phyloP scores from a whole-genome alignment of 257 asterid genomes.

The Verbascum thapsus region DNA sequence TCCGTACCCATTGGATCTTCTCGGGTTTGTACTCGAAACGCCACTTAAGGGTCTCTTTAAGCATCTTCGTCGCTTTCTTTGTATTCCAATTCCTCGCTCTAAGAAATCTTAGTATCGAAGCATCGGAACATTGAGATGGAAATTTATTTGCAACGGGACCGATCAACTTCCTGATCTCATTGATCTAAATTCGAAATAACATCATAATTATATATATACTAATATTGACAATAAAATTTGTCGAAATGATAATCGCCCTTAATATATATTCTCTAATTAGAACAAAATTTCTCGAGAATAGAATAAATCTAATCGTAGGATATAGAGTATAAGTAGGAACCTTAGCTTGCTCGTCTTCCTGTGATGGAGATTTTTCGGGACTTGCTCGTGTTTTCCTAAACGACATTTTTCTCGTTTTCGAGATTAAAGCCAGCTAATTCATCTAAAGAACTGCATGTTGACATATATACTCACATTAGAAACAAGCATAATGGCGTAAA shows the following conservation, averaged over 20 bases:
- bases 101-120: slow-evolving; percentile 53
- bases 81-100: slow-evolving; percentile 64
- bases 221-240: neutral
- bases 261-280: neutral
- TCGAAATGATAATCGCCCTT: neutral
- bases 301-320: neutral
- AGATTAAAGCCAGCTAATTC: slow-evolving; percentile 19
- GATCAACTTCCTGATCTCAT: slow-evolving; percentile 43
- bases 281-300: neutral
- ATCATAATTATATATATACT: neutral
- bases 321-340: slow-evolving; percentile 18
- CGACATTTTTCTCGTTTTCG: slow-evolving; percentile 40
- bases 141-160: slow-evolving; percentile 49
- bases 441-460: slow-evolving; percentile 17
- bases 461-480: neutral
- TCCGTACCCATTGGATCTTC: slow-evolving; percentile 56
- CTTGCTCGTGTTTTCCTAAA: slow-evolving; percentile 29
- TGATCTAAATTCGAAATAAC: slow-evolving; percentile 39
- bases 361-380: slow-evolving; percentile 30
- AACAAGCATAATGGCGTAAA: slow-evolving; percentile 14
- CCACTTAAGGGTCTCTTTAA: slow-evolving; percentile 66
- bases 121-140: slow-evolving; percentile 45
- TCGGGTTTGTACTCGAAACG: slow-evolving; percentile 59
- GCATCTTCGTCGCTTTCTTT: slow-evolving; percentile 55
- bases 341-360: slow-evolving; percentile 50